Evolutionary conservation across 129 eudicot genomes (phyloP), one percentile per base, ranked within the genome.

Genomic region (Cynara cardunculus): DNA sequence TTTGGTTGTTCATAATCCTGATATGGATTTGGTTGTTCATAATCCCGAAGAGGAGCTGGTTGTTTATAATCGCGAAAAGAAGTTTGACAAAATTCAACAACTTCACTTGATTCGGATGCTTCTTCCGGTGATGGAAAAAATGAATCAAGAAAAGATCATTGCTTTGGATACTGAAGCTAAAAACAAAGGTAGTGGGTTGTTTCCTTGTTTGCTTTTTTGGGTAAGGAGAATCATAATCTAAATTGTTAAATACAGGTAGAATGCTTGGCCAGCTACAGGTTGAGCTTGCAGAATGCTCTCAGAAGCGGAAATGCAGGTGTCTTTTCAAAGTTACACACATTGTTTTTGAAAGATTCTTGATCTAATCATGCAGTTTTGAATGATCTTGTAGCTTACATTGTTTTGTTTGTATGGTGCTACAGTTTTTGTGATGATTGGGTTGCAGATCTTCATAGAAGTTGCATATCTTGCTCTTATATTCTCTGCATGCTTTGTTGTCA

Each of bases 401-500:
- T 11, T 32, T 72, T 80, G 12, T 37, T 37, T 72, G 3, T 65
- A 26, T 56, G 39, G 83, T 78, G 82, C 86, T 77, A 89, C 88
- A 89, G 87, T 82, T 83, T 87, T 72, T 94, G 99, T 87, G 86
- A 79, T 53, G 78, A 79, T 71, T 85, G 93, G 77, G 75, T 94
- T 53, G 62, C 86, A 66, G 96, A 89, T 87, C 84, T 88, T 77
- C 92, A 94, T 41, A 87, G 96, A 89, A 92, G 88, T 86, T 94
- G 99, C 80, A 56, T 76, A 61, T 82, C 28, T 53, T 94, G 99
- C 79, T 87, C 93, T 16, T 94, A 89, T 69, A 85, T 73, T 39
- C 87, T 94, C 66, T 94, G 99, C 87, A 72, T 94, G 77, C 77
- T 35, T 80, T 94, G 99, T 72, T 90, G 94, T 80, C 80, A 73